Evolutionary conservation across 495 filamentous ascomycete species (phyloP), one percentile per base, ranked within the genome.

Genomic region (Talaromyces borbonicus): DNA sequence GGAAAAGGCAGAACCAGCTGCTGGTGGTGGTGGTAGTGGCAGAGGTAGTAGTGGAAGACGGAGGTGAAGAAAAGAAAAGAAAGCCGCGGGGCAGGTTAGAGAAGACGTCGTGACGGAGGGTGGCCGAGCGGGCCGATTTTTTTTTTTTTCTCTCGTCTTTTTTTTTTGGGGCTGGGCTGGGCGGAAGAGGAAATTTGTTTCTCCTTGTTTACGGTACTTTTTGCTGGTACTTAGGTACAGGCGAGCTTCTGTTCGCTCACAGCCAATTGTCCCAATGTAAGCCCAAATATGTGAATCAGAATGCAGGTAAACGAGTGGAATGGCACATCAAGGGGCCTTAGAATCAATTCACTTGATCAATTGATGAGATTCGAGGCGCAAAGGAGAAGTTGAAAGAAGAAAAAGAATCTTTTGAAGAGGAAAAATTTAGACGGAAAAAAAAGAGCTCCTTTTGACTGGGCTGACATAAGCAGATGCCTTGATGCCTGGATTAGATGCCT

Each of bases 1-100:
- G 33, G 46, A 47, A 58, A 69, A 61, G 52, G 72, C 68, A 73
- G 72, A 51, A 61, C 71, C 67, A 67, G 72, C 71, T 73, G 71
- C 71, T 56, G 62, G 59, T 54, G 55, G 63, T 50, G n/a, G n/a
- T n/a, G n/a, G n/a, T n/a, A n/a, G n/a, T n/a, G n/a, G n/a, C n/a
- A n/a, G n/a, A n/a, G n/a, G n/a, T n/a, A n/a, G n/a, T n/a, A n/a
- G n/a, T n/a, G 59, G 55, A 52, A 66, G 43, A 52, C 24, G 56
- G 58, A 57, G 53, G 49, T 54, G 48, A 56, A 57, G 50, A 53
- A 62, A 59, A 62, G 54, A 50, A 52, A 67, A 58, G 49, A 64
- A 56, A 46, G 66, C 44, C 33, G 58, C 47, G 52, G 60, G 52
- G 30, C 49, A 49, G 40, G 38, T 52, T 38, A 58, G 37, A 55